Conservation (phyloP, 2,329 filamentous ascomycete species). For the Rhynchosporium agropyri region DNA sequence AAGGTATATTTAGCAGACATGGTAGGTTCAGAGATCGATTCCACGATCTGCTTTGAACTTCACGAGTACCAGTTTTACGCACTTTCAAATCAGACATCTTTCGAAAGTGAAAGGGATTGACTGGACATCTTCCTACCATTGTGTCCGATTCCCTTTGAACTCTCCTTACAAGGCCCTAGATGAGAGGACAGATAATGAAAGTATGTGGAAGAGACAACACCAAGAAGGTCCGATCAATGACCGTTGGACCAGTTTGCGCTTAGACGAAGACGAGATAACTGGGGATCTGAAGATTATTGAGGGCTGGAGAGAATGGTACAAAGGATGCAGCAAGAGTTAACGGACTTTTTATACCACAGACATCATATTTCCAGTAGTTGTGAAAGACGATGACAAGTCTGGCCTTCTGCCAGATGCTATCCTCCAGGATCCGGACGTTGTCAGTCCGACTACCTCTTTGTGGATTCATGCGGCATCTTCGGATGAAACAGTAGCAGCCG, state of each 20-base stretch:
- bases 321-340: conserved; percentile 57
- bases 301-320: conserved; percentile 67
- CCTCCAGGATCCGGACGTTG: background rate
- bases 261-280: conserved; percentile 62
- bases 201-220: conserved; percentile 67
- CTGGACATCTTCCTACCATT: conserved; percentile 71
- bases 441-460: conserved; percentile 2
- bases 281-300: conserved; percentile 66
- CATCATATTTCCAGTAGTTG: conserved; percentile 47
- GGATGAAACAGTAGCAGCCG: background rate
- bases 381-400: conserved; percentile 21
- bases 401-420: conserved; percentile 4
- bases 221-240: conserved; percentile 73
- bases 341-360: conserved; percentile 67
- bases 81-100: conserved; percentile 65
- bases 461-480: conserved; percentile 10
- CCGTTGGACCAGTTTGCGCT: conserved; percentile 68
- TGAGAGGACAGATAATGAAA: conserved; percentile 49
- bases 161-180: conserved; percentile 46
- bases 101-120: conserved; percentile 64
- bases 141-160: conserved; percentile 62
- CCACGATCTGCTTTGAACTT: conserved; percentile 72
- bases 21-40: conserved; percentile 66
- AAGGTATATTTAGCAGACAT: conserved; percentile 59
- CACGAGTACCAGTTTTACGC: conserved; percentile 68